phyloP scores from a whole-genome alignment of 148 eudicot genomes.

The Agrostemma githago region DNA sequence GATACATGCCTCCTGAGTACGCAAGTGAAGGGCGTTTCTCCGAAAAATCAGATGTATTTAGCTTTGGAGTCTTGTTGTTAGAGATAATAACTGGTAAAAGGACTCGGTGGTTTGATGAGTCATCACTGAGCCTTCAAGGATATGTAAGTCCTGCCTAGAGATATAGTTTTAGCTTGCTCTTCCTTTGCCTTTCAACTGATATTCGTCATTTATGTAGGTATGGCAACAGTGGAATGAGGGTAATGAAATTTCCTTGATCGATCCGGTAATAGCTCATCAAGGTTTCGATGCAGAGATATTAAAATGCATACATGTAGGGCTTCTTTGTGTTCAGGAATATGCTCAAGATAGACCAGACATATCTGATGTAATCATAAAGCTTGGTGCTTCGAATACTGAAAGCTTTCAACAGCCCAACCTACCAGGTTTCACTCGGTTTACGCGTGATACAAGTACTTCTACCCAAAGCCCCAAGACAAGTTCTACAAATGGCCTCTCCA shows the following conservation, averaged over 20 bases:
- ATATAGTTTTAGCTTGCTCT: not conserved
- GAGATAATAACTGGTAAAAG: slow-evolving; percentile 28
- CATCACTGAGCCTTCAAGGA: slow-evolving; percentile 23
- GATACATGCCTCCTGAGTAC: slow-evolving; percentile 35
- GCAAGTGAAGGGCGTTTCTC: slow-evolving; percentile 34
- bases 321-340: slow-evolving; percentile 33
- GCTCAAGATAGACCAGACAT: slow-evolving; percentile 34
- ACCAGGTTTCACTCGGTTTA: slow-evolving; percentile 17
- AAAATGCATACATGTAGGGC: slow-evolving; percentile 38
- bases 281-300: slow-evolving; percentile 18
- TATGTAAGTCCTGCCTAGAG: slow-evolving; percentile 21
- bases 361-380: slow-evolving; percentile 25
- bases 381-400: slow-evolving; percentile 18
- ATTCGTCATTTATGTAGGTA: slow-evolving; percentile 17
- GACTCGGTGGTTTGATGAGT: slow-evolving; percentile 18
- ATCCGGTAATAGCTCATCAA: slow-evolving; percentile 21
- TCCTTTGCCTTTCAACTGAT: not conserved
- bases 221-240: slow-evolving; percentile 34
- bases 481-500: not conserved
- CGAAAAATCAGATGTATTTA: slow-evolving; percentile 27
- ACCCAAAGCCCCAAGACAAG: not conserved
- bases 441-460: not conserved
- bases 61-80: slow-evolving; percentile 31
- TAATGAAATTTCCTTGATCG: slow-evolving; percentile 14
- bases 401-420: slow-evolving; percentile 20